These are phyloP conservation scores for carrot (Daucus carota) DNA, from an alignment of 129 eudicot species.

Conservation along the genomic window DNA sequence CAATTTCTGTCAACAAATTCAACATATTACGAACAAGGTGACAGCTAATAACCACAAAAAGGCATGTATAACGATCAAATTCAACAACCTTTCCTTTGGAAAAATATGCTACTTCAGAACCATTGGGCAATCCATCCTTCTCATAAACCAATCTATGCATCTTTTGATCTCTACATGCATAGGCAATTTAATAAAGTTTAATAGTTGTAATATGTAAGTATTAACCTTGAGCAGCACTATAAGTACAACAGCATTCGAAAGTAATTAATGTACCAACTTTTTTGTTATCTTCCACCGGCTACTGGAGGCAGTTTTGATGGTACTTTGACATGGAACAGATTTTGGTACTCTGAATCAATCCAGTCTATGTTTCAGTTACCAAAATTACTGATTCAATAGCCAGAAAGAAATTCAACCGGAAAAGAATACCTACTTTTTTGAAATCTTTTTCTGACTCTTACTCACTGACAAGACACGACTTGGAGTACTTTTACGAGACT, in stretches of 20 bases:
- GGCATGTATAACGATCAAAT: not conserved
- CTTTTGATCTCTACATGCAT: constrained; percentile 56
- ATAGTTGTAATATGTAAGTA: not conserved
- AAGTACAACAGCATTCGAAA: not conserved
- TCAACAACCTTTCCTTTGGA: constrained; percentile 67
- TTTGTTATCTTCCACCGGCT: constrained; percentile 50
- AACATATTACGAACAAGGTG: constrained; percentile 11
- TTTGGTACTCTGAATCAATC: constrained; percentile 38
- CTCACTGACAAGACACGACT: not conserved
- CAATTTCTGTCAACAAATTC: constrained; percentile 47
- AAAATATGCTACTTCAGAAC: constrained; percentile 77
- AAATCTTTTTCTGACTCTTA: constrained; percentile 1
- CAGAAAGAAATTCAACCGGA: not conserved
- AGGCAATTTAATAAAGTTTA: constrained; percentile 18
- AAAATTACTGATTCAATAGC: not conserved
- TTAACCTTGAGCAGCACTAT: not conserved
- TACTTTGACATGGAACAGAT: constrained; percentile 31
- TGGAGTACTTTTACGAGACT: constrained; percentile 8
- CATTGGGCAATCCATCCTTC: constrained; percentile 82
- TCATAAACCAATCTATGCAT: constrained; percentile 82
- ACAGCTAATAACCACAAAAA: constrained; percentile 12
- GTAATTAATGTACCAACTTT: constrained; percentile 38
- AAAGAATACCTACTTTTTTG: constrained; percentile 10
- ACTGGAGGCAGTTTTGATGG: constrained; percentile 38
- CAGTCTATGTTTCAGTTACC: constrained; percentile 5